Evolutionary conservation across 2,329 filamentous ascomycete genomes (phyloP).

Genomic region (Monosporascus ibericus): DNA sequence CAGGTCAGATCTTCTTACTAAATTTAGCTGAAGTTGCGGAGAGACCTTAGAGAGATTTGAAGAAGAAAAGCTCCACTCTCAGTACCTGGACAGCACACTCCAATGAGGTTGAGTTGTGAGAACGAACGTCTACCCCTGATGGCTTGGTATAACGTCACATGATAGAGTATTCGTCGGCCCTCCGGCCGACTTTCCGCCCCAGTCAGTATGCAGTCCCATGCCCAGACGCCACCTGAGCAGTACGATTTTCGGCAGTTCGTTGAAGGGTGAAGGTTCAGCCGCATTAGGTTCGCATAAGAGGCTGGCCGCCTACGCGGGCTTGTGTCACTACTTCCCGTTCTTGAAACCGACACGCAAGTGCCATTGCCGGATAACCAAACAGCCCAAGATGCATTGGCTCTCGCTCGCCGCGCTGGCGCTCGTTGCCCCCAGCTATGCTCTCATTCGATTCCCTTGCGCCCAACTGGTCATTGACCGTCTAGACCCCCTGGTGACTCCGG

Average conservation of each 20-base stretch:
- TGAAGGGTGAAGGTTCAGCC: neutral
- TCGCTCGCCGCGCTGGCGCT: conserved; percentile 15
- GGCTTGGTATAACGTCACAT: neutral
- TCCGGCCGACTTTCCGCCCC: neutral
- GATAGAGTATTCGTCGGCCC: neutral
- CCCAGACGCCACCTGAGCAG: neutral
- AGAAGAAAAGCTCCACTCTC: neutral
- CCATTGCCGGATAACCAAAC: neutral
- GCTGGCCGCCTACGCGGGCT: neutral
- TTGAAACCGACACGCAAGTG: neutral
- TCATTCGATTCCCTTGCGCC: conserved; percentile 24
- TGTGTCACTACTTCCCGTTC: neutral
- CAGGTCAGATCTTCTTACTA: neutral
- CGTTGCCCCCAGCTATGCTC: conserved; percentile 15
- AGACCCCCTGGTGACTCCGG: conserved; percentile 23
- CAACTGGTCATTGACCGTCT: conserved; percentile 23
- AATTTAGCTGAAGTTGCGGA: neutral
- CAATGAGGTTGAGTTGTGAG: neutral
- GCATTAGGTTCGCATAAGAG: neutral
- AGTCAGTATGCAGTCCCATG: neutral
- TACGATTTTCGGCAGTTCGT: neutral
- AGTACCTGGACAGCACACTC: neutral
- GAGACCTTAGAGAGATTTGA: neutral
- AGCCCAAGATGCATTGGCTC: conserved; percentile 14
- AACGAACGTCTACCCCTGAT: neutral